Evolutionary conservation across 768 basidiomycete genomes (phyloP), one percentile per base, ranked within the genome.

Genomic region (Filobasidium wieringae): DNA sequence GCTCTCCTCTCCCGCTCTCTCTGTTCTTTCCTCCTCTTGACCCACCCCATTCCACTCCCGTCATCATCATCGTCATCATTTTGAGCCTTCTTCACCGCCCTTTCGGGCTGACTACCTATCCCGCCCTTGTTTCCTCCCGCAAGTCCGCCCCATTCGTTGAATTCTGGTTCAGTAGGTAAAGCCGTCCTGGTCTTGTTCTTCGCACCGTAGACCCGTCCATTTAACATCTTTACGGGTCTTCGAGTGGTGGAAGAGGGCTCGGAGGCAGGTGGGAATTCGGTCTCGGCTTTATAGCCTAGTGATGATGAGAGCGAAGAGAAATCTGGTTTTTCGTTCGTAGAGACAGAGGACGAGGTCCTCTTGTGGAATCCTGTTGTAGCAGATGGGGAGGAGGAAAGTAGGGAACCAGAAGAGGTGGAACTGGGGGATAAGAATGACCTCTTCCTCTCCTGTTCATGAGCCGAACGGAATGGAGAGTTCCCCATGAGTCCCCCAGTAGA

Each of bases 1-100:
- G 80, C 81, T 56, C 67, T 72, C 55, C 72, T 72, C 64, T 81
- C 80, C 14, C 56, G 39, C 30, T 57, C 60, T 50, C 79, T 72
- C 65, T 78, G 75, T 67, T 82, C 83, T 63, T 80, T 75, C 39
- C 88, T 71, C 61, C 72, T 76, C 75, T 78, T 81, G 26, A 91
- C 79, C 89, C 89, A 92, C 0, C 79, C 82, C 82, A 90, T 84
- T 9, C 89, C 89, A 71, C 84, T 85, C 1, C 87, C 88, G 63
- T 90, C 89, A 59, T 89, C 86, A 0, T 80, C 81, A 19, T 85
- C 84, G 1, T 75, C 79, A 5, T 6, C 24, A 14, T 19, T 22
- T 19, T 7, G 9, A 7, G 41, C 41, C 9, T 19, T 24, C 36
- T 37, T 37, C 11, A 37, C 36, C 36, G 53, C 33, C 2, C 27